A percentile compares a stretch with the other conserved stretches of the same genome.
Evolutionary conservation across 352 stramenopile genomes (phyloP).

Genomic region (Phytopythium sindhum): DNA sequence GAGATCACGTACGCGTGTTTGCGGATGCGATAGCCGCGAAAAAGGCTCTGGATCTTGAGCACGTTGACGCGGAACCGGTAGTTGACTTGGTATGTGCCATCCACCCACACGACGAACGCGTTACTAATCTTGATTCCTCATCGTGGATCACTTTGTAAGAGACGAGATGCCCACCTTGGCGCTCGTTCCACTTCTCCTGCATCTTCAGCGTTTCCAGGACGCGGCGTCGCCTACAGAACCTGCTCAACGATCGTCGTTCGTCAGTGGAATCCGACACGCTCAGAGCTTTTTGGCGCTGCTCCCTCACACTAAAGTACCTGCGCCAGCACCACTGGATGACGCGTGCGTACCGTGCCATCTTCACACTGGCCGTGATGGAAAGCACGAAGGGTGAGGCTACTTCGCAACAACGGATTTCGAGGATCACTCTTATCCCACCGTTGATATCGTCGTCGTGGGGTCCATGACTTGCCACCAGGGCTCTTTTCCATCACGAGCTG

Average conservation of each 20-base stretch:
- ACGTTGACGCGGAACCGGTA: conserved; percentile 28
- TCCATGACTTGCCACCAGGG: too few species aligned
- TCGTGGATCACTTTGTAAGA: background rate
- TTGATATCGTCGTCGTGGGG: conserved; percentile 29
- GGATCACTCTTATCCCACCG: conserved; percentile 12
- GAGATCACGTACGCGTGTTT: conserved; percentile 20
- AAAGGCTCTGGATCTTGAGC: conserved; percentile 39
- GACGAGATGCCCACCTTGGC: background rate
- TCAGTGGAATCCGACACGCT: background rate
- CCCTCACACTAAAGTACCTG: conserved; percentile 2
- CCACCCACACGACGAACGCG: background rate
- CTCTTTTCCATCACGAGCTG: background rate
- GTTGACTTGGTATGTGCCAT: conserved; percentile 5
- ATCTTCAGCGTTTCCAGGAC: background rate
- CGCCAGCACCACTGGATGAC: conserved; percentile 22
- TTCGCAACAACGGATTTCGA: background rate
- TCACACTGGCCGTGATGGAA: conserved; percentile 1
- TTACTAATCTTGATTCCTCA: background rate
- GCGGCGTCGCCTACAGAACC: background rate
- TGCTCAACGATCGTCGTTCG: background rate
- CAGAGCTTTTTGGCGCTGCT: background rate
- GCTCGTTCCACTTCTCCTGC: background rate
- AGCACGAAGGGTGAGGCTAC: conserved; percentile 10
- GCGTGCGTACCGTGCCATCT: background rate
- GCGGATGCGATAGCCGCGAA: conserved; percentile 33